Evolutionary conservation across 2,329 filamentous ascomycete genomes (phyloP).

Genomic region (Microcera coccophila): DNA sequence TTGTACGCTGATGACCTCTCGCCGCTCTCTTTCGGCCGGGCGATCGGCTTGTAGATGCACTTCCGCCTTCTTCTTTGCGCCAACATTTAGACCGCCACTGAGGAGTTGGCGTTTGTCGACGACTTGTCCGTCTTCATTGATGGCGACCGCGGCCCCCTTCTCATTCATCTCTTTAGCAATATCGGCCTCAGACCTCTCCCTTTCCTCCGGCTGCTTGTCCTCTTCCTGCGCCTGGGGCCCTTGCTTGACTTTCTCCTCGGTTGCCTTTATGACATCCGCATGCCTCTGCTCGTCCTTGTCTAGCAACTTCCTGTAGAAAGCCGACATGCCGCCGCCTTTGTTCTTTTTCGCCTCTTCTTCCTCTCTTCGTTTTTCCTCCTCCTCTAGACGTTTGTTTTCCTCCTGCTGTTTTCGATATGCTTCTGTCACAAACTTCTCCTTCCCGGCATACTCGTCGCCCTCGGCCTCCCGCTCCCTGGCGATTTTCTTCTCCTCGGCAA

Average conservation of each 20-base stretch:
- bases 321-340: constrained; percentile 65
- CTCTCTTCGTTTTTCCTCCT: constrained; percentile 64
- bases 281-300: constrained; percentile 67
- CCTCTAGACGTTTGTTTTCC: constrained; percentile 66
- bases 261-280: constrained; percentile 65
- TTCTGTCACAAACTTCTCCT: constrained; percentile 81
- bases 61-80: constrained; percentile 55
- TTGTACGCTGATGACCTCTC: constrained; percentile 39
- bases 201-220: constrained; percentile 44
- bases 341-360: constrained; percentile 63
- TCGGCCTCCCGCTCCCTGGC: constrained; percentile 74
- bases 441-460: constrained; percentile 75
- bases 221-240: constrained; percentile 32
- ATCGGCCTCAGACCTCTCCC: constrained; percentile 58
- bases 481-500: constrained; percentile 77
- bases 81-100: constrained; percentile 69
- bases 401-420: constrained; percentile 80
- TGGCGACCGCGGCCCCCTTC: constrained; percentile 56
- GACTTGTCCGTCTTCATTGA: constrained; percentile 81
- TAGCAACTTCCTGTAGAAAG: constrained; percentile 72
- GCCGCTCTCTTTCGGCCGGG: constrained; percentile 28
- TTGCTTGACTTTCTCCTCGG: constrained; percentile 49
- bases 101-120: constrained; percentile 81
- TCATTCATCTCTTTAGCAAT: constrained; percentile 64
- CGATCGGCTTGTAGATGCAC: constrained; percentile 21